These are phyloP conservation scores for Trichoderma erinaceum DNA, from an alignment of 495 filamentous ascomycete genomes.

Conservation along the genomic window DNA sequence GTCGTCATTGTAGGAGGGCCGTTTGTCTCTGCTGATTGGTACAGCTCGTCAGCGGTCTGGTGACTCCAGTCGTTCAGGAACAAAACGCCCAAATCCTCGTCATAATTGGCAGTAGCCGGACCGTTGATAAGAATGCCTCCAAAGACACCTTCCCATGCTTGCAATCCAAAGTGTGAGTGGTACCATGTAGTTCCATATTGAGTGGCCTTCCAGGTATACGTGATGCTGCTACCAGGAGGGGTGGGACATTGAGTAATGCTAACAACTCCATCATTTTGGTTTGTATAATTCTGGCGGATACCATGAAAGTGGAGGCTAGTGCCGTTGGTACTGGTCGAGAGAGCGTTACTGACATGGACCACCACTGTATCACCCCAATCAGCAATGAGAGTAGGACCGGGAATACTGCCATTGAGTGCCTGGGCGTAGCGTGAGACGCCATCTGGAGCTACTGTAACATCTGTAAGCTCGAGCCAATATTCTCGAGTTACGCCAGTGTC, in stretches of 20 bases:
- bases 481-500: slow-evolving; percentile 37
- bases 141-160: slow-evolving; percentile 40
- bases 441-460: slow-evolving; percentile 44
- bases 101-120: slow-evolving; percentile 36
- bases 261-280: slow-evolving; percentile 28
- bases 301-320: slow-evolving; percentile 48
- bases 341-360: slow-evolving; percentile 22
- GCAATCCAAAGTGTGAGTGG: slow-evolving; percentile 49
- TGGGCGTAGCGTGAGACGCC: slow-evolving; percentile 38
- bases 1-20: slow-evolving; percentile 40
- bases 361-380: slow-evolving; percentile 44
- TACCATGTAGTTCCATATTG: slow-evolving; percentile 56
- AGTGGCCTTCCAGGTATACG: slow-evolving; percentile 43
- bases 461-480: slow-evolving; percentile 40
- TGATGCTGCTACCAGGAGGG: slow-evolving; percentile 33
- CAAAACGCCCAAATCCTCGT: slow-evolving; percentile 39
- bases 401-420: slow-evolving; percentile 40
- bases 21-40: slow-evolving; percentile 27
- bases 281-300: slow-evolving; percentile 26
- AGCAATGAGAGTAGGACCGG: slow-evolving; percentile 37
- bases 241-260: slow-evolving; percentile 35
- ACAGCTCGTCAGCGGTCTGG: slow-evolving; percentile 34
- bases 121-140: slow-evolving; percentile 41
- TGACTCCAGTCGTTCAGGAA: slow-evolving; percentile 44
- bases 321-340: slow-evolving; percentile 29